phyloP scores from a whole-genome alignment of 1,284 basidiomycete genomes.

The Cryptococcus sp. region DNA sequence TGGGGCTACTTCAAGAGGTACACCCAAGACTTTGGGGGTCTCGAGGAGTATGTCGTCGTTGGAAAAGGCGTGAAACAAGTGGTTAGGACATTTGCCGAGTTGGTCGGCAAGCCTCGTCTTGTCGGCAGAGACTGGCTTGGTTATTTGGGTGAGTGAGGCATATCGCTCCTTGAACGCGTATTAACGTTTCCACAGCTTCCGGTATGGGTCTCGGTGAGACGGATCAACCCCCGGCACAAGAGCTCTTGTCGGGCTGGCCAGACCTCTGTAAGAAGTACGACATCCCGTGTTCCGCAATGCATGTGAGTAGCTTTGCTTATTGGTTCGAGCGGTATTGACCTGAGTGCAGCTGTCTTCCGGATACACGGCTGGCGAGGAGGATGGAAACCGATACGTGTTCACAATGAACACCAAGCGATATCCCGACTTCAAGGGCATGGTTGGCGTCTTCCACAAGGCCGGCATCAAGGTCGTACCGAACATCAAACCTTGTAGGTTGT shows the following conservation, averaged over 20 bases:
- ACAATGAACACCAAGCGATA: constrained; percentile 54
- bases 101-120: constrained; percentile 50
- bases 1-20: constrained; percentile 54
- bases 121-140: constrained; percentile 54
- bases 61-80: constrained; percentile 46
- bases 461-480: constrained; percentile 55
- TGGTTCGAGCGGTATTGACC: constrained; percentile 5
- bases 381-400: constrained; percentile 53
- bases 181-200: constrained; percentile 23
- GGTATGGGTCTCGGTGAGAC: constrained; percentile 54
- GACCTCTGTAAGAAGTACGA: constrained; percentile 51
- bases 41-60: constrained; percentile 54
- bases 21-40: constrained; percentile 51
- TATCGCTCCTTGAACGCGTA: background rate
- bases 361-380: constrained; percentile 50
- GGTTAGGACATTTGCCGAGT: constrained; percentile 43
- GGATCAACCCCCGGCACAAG: constrained; percentile 52
- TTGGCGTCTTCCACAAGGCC: constrained; percentile 48
- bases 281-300: constrained; percentile 53
- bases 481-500: constrained; percentile 51
- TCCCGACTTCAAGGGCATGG: constrained; percentile 54
- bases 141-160: constrained; percentile 42
- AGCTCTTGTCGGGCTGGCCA: constrained; percentile 52
- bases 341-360: constrained; percentile 47
- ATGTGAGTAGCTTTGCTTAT: constrained; percentile 22